These are phyloP conservation scores for Raddia distichophylla DNA, from an alignment of 176 grass and related monocot genomes.

Conservation along the genomic window DNA sequence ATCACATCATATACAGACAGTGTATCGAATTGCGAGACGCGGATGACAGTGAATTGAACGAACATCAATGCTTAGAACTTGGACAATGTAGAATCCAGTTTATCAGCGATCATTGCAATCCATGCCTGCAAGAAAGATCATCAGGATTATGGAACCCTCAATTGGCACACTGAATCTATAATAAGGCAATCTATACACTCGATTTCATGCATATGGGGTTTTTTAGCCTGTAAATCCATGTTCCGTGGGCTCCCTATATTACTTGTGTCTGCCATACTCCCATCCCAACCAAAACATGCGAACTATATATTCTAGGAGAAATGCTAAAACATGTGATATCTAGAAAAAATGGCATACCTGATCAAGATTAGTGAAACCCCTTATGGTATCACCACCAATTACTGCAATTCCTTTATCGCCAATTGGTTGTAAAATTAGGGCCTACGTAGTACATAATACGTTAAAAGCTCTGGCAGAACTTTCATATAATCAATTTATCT, in stretches of 20 bases:
- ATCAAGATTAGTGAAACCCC: constrained; percentile 81
- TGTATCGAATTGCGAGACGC: not conserved
- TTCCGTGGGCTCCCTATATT: not conserved
- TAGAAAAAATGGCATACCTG: constrained; percentile 50
- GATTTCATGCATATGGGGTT: not conserved
- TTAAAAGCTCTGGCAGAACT: not conserved
- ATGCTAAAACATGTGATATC: not conserved
- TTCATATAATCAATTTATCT: not conserved
- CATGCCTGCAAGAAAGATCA: constrained; percentile 67
- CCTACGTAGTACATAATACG: constrained; percentile 36
- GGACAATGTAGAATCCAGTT: constrained; percentile 80
- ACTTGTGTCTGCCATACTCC: too few species aligned
- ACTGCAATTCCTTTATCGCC: constrained; percentile 76
- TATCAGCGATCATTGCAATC: constrained; percentile 83
- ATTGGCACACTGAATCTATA: not conserved
- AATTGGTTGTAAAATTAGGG: constrained; percentile 84
- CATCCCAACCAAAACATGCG: not conserved
- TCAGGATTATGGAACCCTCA: not conserved
- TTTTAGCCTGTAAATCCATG: not conserved
- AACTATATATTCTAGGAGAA: not conserved
- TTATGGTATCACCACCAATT: constrained; percentile 85
- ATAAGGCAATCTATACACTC: not conserved
- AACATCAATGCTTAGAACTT: constrained; percentile 35
- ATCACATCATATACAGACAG: not conserved
- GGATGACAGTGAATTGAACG: not conserved